These are phyloP conservation scores for Orbilia blumenaviensis DNA, from an alignment of 2,329 filamentous ascomycete genomes.

Conservation along the genomic window DNA sequence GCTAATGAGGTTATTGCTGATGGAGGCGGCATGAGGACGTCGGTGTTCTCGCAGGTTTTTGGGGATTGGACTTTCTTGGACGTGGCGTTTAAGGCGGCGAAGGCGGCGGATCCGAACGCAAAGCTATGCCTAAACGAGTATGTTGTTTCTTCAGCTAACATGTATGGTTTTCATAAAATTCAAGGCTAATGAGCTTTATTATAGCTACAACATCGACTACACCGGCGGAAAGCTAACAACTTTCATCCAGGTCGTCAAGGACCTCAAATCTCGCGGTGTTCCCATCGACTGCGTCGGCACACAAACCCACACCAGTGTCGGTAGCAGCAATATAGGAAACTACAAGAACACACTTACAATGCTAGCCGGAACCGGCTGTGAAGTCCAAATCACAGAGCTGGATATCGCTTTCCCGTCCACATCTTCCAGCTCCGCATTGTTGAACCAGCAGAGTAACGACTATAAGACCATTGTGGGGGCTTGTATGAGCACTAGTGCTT, in stretches of 20 bases:
- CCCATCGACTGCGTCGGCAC: slow-evolving; percentile 46
- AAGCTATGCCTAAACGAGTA: slow-evolving; percentile 47
- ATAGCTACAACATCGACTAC: slow-evolving; percentile 44
- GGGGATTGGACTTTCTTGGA: slow-evolving; percentile 48
- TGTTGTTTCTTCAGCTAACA: background rate
- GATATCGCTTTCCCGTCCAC: slow-evolving; percentile 70
- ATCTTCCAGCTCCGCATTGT: slow-evolving; percentile 59
- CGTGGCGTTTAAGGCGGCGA: slow-evolving; percentile 35
- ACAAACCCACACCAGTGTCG: slow-evolving; percentile 34
- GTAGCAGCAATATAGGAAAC: slow-evolving; percentile 61
- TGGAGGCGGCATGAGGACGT: slow-evolving; percentile 25
- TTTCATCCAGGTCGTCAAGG: slow-evolving; percentile 39
- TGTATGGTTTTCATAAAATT: background rate
- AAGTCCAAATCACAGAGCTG: slow-evolving; percentile 74
- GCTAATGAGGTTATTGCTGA: slow-evolving; percentile 45
- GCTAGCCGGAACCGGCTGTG: slow-evolving; percentile 61
- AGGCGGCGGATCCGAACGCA: slow-evolving; percentile 37
- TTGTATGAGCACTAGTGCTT: slow-evolving; percentile 69
- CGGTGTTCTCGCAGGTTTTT: slow-evolving; percentile 37
- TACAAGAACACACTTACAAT: slow-evolving; percentile 55
- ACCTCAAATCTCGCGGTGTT: slow-evolving; percentile 32
- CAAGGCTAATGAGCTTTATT: background rate
- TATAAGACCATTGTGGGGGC: slow-evolving; percentile 65
- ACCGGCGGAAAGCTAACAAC: slow-evolving; percentile 37
- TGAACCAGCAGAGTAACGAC: slow-evolving; percentile 56